Evolutionary conservation across 78 protist species (phyloP).

Genomic region (Emiliania huxleyi): DNA sequence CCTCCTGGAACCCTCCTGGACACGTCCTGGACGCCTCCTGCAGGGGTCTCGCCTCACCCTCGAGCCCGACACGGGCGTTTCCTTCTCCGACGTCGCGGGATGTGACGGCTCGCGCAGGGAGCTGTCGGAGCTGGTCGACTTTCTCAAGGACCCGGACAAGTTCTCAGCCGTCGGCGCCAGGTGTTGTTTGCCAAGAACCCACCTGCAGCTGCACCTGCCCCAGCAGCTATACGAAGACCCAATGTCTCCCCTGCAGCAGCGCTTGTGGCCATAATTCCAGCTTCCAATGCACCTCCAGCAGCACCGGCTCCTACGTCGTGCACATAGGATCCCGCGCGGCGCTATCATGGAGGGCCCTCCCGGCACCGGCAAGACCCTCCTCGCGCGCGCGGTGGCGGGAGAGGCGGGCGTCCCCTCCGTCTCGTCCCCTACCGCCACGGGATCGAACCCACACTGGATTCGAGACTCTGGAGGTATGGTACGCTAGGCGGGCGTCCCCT

Average conservation of each 20-base stretch:
- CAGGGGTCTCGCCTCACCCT: background rate
- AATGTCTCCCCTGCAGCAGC: too few species aligned
- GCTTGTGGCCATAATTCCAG: too few species aligned
- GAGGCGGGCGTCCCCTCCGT: too few species aligned
- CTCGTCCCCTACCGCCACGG: too few species aligned
- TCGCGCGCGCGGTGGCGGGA: constrained; percentile 85
- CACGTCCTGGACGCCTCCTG: background rate
- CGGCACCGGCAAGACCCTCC: constrained; percentile 90
- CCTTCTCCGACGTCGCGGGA: constrained; percentile 35
- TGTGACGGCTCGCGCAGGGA: constrained; percentile 13
- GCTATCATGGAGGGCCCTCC: constrained; percentile 90
- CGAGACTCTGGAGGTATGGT: too few species aligned
- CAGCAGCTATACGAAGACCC: too few species aligned
- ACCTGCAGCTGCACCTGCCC: too few species aligned
- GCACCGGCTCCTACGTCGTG: too few species aligned
- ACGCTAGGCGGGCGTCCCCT: constrained; percentile 85
- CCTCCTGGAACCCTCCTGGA: too few species aligned
- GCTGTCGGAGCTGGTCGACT: constrained; percentile 68
- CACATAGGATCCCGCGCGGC: constrained; percentile 50
- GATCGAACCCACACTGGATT: too few species aligned
- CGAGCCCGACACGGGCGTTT: constrained; percentile 28
- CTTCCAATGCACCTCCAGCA: too few species aligned
- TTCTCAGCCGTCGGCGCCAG: constrained; percentile 45
- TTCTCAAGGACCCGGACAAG: constrained; percentile 78
- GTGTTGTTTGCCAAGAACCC: too few species aligned